Base-by-base conservation (phyloP, 2,329 filamentous ascomycete species). In the Clarireedia hainanense region DNA sequence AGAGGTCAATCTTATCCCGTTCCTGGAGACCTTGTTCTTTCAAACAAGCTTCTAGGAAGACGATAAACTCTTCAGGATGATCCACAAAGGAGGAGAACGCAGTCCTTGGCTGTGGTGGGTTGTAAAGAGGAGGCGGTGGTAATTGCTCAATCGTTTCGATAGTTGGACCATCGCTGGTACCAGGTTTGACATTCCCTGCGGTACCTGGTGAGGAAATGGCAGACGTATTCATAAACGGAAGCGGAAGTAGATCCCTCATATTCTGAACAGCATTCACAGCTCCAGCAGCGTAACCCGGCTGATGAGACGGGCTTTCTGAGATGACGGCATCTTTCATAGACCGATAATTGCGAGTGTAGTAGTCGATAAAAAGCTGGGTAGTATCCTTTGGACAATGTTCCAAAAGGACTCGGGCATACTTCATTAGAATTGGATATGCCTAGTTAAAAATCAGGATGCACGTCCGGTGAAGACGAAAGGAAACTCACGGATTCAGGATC, bases 1-100 rank as follows among this genome's bases (percentile, higher is more conserved):
- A 94, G 15, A 99, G 78, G 69, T 99, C 95, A 1, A 86, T 81
- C 60, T 84, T 88, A 68, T 96, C 88, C 7, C 83, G 79, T 37
- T 88, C 78, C 20, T 83, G 83, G n/a, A 95, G 72, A 23, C 80
- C 79, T 20, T 84, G 76, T 57, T 91, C 85, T 50, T 84, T 75
- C 5, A 95, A 80, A 58, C 92, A 91, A 5, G 91, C 90, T 71
- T 99, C 92, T 0, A 99, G 77, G 68, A 99, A 99, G 15, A 84
- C 76, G 60, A 97, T 92, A 64, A 99, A 97, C 66, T 96, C 85
- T 57, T 91, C 83, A 0, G 94, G 81, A 67, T 96, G 91, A 65
- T 96, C 92, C 58, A 99, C 91, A 66, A 99, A 99, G 0, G 89
- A 92, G 1, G 94, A 96, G 66, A 99, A 99, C 0, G 94, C 92